A percentile compares a stretch with the other conserved stretches of the same genome.
Evolutionary conservation across 805 yeast genomes (phyloP).

Genomic region (Wickerhamiella azymoides): DNA sequence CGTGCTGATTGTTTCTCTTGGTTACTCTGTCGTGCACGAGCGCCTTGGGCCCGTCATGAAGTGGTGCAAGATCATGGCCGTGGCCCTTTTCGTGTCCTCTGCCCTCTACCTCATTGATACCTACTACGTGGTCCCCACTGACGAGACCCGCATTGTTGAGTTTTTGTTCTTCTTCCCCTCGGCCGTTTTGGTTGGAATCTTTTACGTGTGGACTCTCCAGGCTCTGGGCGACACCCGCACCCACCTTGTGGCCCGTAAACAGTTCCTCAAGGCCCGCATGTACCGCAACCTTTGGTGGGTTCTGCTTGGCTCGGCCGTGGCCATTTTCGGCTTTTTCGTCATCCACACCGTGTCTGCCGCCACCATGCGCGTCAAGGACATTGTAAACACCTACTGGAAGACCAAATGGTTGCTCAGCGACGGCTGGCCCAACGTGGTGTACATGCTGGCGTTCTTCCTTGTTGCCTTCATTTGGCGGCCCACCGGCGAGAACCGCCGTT

Average conservation of each 20-base stretch:
- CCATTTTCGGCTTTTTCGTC: constrained; percentile 57
- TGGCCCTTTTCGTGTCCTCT: constrained; percentile 41
- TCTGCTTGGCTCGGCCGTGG: constrained; percentile 55
- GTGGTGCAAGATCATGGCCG: constrained; percentile 48
- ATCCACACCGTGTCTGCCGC: constrained; percentile 56
- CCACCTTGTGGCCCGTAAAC: constrained; percentile 69
- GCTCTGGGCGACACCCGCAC: constrained; percentile 64
- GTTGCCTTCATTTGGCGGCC: constrained; percentile 95
- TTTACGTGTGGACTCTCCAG: constrained; percentile 61
- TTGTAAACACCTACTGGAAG: constrained; percentile 84
- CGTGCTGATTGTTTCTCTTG: constrained; percentile 70
- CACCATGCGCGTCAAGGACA: constrained; percentile 59
- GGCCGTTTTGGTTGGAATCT: constrained; percentile 49
- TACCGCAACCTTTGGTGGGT: constrained; percentile 66
- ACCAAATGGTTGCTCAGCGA: constrained; percentile 75
- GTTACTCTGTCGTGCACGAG: constrained; percentile 89
- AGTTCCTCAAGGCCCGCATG: constrained; percentile 77
- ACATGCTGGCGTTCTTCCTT: constrained; percentile 68
- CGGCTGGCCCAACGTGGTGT: constrained; percentile 89
- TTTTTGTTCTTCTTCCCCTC: constrained; percentile 59
- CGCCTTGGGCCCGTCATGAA: constrained; percentile 71
- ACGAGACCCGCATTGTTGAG: constrained; percentile 32
- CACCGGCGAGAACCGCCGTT: constrained; percentile 83
- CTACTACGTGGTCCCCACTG: constrained; percentile 36
- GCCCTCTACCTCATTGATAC: constrained; percentile 40